These are phyloP conservation scores for Dalbergia oliveri DNA, from an alignment of 306 rosid species.

Conservation along the genomic window DNA sequence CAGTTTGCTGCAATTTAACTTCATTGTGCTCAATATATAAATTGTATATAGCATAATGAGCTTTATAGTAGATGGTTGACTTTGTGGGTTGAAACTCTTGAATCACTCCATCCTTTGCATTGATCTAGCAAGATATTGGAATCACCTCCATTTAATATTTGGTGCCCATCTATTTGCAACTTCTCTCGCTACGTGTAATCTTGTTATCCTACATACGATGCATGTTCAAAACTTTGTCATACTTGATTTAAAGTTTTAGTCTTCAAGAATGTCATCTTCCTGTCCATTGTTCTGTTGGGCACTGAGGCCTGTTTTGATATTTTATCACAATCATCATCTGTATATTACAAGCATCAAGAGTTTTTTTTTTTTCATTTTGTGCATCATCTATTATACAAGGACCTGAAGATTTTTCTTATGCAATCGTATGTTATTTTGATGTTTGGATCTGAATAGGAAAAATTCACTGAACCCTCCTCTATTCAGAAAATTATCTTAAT, in stretches of 20 bases:
- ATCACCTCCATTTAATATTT: conserved; percentile 13
- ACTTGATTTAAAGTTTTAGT: background rate
- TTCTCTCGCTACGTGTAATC: conserved; percentile 8
- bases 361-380: background rate
- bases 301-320: background rate
- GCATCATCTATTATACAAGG: background rate
- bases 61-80: conserved; percentile 11
- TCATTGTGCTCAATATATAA: background rate
- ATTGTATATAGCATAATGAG: background rate
- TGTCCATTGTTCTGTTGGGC: background rate
- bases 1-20: conserved; percentile 23
- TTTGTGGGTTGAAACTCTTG: background rate
- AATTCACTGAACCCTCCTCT: background rate
- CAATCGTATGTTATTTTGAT: background rate
- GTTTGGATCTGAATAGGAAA: conserved; percentile 13
- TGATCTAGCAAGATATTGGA: conserved; percentile 12
- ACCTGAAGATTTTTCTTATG: background rate
- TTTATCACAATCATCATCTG: background rate
- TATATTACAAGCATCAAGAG: background rate
- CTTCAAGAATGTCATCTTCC: background rate
- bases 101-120: conserved; percentile 9
- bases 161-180: conserved; percentile 18
- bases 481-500: background rate
- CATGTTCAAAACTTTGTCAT: background rate
- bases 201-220: background rate